Evolutionary conservation across 1,139 yeast species (phyloP), one percentile per base, ranked within the genome.

Genomic region (Suhomyces maxii): DNA sequence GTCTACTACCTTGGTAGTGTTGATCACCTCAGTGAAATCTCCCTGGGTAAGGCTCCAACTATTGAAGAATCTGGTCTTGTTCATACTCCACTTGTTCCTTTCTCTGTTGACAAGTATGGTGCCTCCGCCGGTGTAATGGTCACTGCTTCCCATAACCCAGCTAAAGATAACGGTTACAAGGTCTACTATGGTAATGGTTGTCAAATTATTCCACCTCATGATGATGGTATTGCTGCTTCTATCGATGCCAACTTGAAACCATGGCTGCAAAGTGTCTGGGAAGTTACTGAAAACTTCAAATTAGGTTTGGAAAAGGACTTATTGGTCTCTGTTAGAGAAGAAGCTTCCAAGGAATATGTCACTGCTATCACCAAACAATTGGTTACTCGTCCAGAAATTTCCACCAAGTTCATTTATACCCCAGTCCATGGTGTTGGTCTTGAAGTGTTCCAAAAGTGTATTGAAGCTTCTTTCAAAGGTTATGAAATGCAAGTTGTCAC

Each of bases 391-490:
- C 49, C 56, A 10, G 26, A 53, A 3, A 46, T 71, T 7, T 57
- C 57, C 23, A 69, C 75, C 52, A 68, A 68, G 47, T 84, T 86
- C 55, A 88, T 89, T 2, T 93, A 91, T 60, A 91, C 98, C 0
- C 96, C 98, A 12, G 84, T 93, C 84, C 98, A 93, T 64, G 99
- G 98, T 2, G 96, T 91, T 10, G 98, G 99, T 0, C 67, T 75
- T 37, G 81, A 79, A 45, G 73, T 79, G 38, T 76, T 77, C 31
- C 58, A 60, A 8, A 55, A 64, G 39, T 51, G 56, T 35, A 28
- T 53, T 7, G 18, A 54, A 9, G 42, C 52, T 9, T 44, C 52
- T 1, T 54, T 54, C 33, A 33, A 37, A 1, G 55, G 54, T n/a
- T 49, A 46, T 46, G 39, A 41, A 10, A 58, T 71, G 48, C 47